phyloP scores from a whole-genome alignment of 495 filamentous ascomycete species.

The Trichoderma gamsii region DNA sequence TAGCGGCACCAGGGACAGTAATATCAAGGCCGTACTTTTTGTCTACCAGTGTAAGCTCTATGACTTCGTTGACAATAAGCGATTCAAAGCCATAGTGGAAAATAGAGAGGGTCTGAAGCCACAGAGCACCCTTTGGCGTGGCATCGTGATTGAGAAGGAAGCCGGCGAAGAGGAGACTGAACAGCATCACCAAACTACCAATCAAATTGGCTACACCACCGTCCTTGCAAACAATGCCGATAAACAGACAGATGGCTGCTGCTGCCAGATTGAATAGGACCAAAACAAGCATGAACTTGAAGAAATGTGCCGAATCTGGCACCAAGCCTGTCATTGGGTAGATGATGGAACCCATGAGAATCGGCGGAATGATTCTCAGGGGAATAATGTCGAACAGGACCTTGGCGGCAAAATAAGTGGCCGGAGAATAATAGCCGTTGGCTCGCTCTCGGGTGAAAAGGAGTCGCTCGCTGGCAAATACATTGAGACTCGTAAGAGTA shows the following conservation, averaged over 20 bases:
- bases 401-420: slow-evolving; percentile 95
- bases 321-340: slow-evolving; percentile 97
- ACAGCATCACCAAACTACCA: slow-evolving; percentile 94
- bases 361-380: slow-evolving; percentile 85
- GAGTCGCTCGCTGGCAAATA: slow-evolving; percentile 88
- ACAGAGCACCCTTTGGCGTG: slow-evolving; percentile 74
- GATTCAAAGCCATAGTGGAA: slow-evolving; percentile 98
- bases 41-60: slow-evolving; percentile 81
- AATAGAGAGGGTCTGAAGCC: slow-evolving; percentile 94
- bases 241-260: slow-evolving; percentile 87
- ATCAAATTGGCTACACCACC: slow-evolving; percentile 90
- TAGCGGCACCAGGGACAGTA: slow-evolving; percentile 89
- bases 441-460: slow-evolving; percentile 91
- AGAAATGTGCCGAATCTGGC: slow-evolving; percentile 73
- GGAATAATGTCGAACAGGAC: slow-evolving; percentile 94
- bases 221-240: slow-evolving; percentile 91
- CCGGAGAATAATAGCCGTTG: slow-evolving; percentile 94
- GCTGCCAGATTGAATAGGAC: slow-evolving; percentile 96
- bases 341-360: slow-evolving; percentile 93
- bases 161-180: slow-evolving; percentile 90
- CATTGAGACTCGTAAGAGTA: slow-evolving; percentile 85
- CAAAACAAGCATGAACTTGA: slow-evolving; percentile 84
- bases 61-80: slow-evolving; percentile 95
- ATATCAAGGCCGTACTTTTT: slow-evolving; percentile 94
- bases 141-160: slow-evolving; percentile 89